phyloP scores from a whole-genome alignment of 805 yeast species.

The Yarrowia sp. region DNA sequence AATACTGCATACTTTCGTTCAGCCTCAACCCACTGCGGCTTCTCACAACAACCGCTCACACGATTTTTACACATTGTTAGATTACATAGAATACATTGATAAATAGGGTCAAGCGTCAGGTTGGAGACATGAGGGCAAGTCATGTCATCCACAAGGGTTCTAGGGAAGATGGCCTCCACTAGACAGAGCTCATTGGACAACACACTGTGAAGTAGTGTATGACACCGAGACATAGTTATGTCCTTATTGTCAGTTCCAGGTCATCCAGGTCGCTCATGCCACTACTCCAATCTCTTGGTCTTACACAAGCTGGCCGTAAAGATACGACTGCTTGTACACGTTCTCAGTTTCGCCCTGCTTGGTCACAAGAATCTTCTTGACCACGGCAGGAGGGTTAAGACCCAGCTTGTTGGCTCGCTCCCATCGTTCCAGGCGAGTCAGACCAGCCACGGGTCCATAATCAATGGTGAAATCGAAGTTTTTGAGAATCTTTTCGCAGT shows the following conservation, averaged over 20 bases:
- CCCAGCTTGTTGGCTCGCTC: constrained; percentile 40
- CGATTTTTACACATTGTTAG: no score
- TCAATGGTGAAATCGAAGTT: constrained; percentile 38
- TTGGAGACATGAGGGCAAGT: no score
- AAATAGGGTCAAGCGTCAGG: no score
- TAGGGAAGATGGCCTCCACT: no score
- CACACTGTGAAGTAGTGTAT: background rate
- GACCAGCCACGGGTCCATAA: constrained; percentile 43
- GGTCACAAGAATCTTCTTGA: constrained; percentile 36
- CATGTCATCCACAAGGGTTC: no score
- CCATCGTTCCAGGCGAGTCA: constrained; percentile 42
- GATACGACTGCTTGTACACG: background rate
- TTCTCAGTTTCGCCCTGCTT: background rate
- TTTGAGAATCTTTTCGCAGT: constrained; percentile 36
- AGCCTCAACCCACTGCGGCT: no score
- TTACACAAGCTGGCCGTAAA: background rate
- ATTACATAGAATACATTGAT: background rate
- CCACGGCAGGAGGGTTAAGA: constrained; percentile 39
- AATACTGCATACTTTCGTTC: no score
- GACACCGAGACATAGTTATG: no score
- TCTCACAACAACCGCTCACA: no score
- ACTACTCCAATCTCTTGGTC: background rate
- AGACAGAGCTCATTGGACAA: background rate
- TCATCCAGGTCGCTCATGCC: background rate
- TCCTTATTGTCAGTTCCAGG: no score